Conservation (phyloP, 2,329 filamentous ascomycete species). For the Ascochyta clinopodiicola region DNA sequence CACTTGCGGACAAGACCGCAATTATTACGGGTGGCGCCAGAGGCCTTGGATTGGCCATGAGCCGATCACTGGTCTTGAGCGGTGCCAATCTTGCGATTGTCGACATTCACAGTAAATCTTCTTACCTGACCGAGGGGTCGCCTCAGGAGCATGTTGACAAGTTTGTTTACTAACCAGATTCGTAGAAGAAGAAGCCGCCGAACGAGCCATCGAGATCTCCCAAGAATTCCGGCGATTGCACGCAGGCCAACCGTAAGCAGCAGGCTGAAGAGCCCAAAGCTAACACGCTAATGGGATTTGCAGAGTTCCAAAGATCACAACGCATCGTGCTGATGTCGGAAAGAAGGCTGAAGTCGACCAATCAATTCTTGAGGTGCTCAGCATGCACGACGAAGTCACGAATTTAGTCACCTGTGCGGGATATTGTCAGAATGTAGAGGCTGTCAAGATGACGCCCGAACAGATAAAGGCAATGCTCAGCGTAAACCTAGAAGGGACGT, state of each 20-base stretch:
- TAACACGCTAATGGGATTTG: not conserved
- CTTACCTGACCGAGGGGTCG: not conserved
- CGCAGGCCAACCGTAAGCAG: not conserved
- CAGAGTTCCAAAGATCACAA: not conserved
- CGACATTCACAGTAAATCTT: not conserved
- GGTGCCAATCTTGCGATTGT: not conserved
- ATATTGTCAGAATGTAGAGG: not conserved
- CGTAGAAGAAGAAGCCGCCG: not conserved
- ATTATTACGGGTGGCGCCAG: not conserved
- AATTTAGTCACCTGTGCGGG: not conserved
- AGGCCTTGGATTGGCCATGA: not conserved
- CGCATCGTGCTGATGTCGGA: not conserved
- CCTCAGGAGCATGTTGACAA: not conserved
- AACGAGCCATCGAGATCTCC: not conserved
- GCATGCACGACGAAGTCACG: not conserved
- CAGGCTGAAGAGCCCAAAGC: not conserved
- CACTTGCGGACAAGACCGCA: not conserved
- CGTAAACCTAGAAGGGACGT: not conserved
- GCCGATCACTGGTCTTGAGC: not conserved
- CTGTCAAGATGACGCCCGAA: not conserved
- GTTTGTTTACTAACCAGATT: not conserved
- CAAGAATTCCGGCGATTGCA: not conserved
- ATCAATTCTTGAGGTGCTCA: not conserved
- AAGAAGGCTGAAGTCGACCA: not conserved
- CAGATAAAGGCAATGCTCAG: slow-evolving; percentile 57